Percentiles rank a stretch among this genome's conserved stretches.
phyloP scores from a whole-genome alignment of 1,284 basidiomycete genomes.

The Rhodotorula sp. region DNA sequence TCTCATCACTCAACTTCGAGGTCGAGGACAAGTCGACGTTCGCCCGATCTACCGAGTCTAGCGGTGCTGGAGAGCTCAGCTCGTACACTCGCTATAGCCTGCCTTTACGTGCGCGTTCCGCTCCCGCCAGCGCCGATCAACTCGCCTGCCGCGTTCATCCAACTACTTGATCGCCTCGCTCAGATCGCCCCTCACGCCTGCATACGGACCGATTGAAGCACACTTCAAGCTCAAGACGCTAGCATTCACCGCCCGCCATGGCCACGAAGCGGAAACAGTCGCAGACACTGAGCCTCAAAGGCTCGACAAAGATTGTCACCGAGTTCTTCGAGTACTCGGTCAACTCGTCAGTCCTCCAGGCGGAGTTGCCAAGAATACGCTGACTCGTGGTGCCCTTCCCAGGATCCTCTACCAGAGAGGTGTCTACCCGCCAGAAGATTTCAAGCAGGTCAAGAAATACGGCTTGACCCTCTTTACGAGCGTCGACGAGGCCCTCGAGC shows the following conservation, averaged over 20 bases:
- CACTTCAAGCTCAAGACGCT: background rate
- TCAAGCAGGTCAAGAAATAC: constrained; percentile 95
- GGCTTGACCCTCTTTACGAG: constrained; percentile 93
- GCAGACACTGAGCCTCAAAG: constrained; percentile 74
- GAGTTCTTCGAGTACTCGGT: constrained; percentile 99
- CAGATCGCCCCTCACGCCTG: background rate
- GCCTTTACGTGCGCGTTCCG: no score
- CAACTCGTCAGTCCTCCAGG: constrained; percentile 67
- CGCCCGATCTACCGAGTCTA: no score
- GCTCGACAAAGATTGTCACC: constrained; percentile 89
- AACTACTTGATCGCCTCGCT: background rate
- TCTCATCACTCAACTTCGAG: no score
- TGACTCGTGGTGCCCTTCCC: constrained; percentile 1
- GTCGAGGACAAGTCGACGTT: no score
- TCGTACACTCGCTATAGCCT: no score
- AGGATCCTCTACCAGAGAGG: constrained; percentile 96
- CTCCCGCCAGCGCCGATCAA: no score
- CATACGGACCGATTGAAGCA: background rate
- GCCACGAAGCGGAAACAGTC: constrained; percentile 35
- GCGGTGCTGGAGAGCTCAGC: no score
- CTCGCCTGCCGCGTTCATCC: no score
- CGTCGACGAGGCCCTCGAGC: constrained; percentile 85
- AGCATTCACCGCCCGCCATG: constrained; percentile 9
- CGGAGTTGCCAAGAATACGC: background rate
- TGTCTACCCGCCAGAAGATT: constrained; percentile 97